phyloP scores from a whole-genome alignment of 441 rosid species.

The Bruguiera hainesii region DNA sequence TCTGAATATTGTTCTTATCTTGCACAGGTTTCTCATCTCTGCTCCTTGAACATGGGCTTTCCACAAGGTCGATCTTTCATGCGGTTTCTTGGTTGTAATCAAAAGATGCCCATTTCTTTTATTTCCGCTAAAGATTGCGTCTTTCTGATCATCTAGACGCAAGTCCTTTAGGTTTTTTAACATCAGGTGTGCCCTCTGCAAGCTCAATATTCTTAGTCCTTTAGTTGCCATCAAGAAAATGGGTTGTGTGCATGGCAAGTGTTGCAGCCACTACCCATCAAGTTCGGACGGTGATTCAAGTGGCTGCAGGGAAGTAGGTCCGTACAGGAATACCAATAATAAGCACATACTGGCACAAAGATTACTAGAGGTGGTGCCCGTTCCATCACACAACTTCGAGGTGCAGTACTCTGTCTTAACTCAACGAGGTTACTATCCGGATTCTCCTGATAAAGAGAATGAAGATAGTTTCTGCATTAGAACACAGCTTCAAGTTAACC shows the following conservation, averaged over 20 bases:
- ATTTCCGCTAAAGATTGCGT: no score
- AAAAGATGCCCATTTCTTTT: neutral
- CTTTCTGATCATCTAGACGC: neutral
- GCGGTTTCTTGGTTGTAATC: constrained; percentile 24
- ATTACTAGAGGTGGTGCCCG: constrained; percentile 54
- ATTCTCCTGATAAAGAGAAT: constrained; percentile 71
- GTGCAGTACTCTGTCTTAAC: constrained; percentile 73
- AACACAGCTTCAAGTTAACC: constrained; percentile 80
- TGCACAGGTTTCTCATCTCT: neutral
- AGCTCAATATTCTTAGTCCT: no score
- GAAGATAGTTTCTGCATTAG: constrained; percentile 82
- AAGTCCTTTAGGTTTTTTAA: constrained; percentile 6
- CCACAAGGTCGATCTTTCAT: constrained; percentile 18
- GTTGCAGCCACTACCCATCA: constrained; percentile 54
- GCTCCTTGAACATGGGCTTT: constrained; percentile 23
- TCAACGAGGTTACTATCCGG: constrained; percentile 86
- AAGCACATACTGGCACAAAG: constrained; percentile 52
- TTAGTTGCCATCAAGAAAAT: constrained; percentile 24
- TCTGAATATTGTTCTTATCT: constrained; percentile 17
- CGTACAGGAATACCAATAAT: constrained; percentile 13
- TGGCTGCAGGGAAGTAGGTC: constrained; percentile 23
- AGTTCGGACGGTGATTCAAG: constrained; percentile 56
- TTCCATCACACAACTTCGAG: constrained; percentile 61
- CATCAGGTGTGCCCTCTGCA: neutral
- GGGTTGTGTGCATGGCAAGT: constrained; percentile 91